phyloP scores from a whole-genome alignment of 305 asterid species.

The Fraxinus ornus region DNA sequence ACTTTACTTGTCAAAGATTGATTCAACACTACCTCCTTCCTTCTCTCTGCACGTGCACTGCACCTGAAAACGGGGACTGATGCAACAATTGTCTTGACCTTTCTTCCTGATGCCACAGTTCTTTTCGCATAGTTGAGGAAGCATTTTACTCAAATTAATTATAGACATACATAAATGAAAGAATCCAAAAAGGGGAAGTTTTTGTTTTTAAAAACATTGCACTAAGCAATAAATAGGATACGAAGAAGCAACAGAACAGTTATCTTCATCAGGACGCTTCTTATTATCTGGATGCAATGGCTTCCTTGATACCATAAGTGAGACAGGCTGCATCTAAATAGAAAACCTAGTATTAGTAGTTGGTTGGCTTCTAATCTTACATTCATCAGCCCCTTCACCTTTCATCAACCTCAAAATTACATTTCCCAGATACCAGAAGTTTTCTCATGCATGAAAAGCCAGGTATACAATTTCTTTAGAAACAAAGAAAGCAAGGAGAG shows the following conservation, averaged over 20 bases:
- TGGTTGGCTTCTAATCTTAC: slow-evolving; percentile 15
- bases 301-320: slow-evolving; percentile 47
- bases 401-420: neutral
- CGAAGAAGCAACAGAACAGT: slow-evolving; percentile 59
- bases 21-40: slow-evolving; percentile 58
- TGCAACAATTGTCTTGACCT: slow-evolving; percentile 48
- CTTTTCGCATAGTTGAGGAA: slow-evolving; percentile 41
- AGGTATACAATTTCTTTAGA: slow-evolving; percentile 1
- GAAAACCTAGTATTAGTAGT: slow-evolving; percentile 22
- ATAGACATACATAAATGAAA: slow-evolving; percentile 9
- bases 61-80: slow-evolving; percentile 64
- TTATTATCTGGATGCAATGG: slow-evolving; percentile 67
- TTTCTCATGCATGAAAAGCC: slow-evolving; percentile 15
- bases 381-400: slow-evolving; percentile 4
- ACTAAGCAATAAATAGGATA: slow-evolving; percentile 41
- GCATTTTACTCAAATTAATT: slow-evolving; percentile 28
- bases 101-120: slow-evolving; percentile 43
- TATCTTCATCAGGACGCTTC: slow-evolving; percentile 68
- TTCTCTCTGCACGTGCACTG: slow-evolving; percentile 72
- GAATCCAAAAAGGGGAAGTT: slow-evolving; percentile 12
- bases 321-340: slow-evolving; percentile 41
- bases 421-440: neutral
- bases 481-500: neutral
- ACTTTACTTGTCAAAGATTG: slow-evolving; percentile 2
- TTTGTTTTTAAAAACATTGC: neutral